Conservation (phyloP, 2,329 filamentous ascomycete species). For the Tolypocladium ovalisporum region DNA sequence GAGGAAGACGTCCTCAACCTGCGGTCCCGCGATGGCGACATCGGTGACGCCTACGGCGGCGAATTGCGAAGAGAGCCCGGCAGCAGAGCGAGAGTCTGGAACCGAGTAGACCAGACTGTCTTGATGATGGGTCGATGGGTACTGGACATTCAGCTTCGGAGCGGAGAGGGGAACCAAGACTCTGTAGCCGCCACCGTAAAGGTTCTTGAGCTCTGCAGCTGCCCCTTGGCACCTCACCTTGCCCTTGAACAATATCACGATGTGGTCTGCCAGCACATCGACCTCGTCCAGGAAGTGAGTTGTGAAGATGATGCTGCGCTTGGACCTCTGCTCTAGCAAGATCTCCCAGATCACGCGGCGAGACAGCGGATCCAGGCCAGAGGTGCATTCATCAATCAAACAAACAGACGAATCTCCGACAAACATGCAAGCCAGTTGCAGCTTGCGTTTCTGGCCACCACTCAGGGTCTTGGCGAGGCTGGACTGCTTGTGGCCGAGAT, state of each 20-base stretch:
- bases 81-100: constrained; percentile 21
- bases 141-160: constrained; percentile 18
- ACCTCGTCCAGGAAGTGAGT: constrained; percentile 64
- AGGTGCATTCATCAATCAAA: constrained; percentile 60
- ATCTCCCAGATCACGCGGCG: constrained; percentile 62
- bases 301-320: constrained; percentile 53
- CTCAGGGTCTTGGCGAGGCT: constrained; percentile 48
- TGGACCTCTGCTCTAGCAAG: constrained; percentile 49
- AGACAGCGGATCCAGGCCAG: constrained; percentile 55
- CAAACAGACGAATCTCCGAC: constrained; percentile 56
- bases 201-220: constrained; percentile 52
- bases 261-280: constrained; percentile 56
- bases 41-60: constrained; percentile 35
- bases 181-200: constrained; percentile 52
- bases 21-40: constrained; percentile 17
- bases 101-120: constrained; percentile 44
- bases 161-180: constrained; percentile 29
- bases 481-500: constrained; percentile 43
- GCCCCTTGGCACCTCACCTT: constrained; percentile 51
- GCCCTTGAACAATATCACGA: constrained; percentile 55
- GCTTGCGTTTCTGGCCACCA: constrained; percentile 59
- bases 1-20: constrained; percentile 23
- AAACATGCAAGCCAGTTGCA: constrained; percentile 63
- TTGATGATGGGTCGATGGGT: constrained; percentile 36
- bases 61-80: constrained; percentile 19